A percentile compares a stretch with the other conserved stretches of the same genome.
Evolutionary conservation across 202 grass and related monocot species (phyloP).

Genomic region (Cymbopogon flexuosus): DNA sequence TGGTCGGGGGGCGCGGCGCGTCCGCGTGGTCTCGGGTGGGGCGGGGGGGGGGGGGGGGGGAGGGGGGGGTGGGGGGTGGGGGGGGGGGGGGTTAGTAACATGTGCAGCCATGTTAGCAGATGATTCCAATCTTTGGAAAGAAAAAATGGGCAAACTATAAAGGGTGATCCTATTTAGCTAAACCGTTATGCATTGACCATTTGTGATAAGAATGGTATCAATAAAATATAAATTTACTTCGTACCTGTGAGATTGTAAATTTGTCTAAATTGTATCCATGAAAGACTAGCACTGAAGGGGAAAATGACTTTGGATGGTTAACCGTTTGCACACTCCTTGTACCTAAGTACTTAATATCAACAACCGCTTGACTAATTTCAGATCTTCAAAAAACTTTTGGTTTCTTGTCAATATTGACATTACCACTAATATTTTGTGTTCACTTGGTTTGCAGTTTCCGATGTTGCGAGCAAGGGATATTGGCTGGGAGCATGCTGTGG

Average conservation of each 20-base stretch:
- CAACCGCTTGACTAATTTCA: conserved; percentile 1
- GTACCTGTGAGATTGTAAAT: conserved; percentile 4
- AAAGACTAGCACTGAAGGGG: conserved; percentile 1
- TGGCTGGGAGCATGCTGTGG: conserved; percentile 70
- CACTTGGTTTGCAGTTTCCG: conserved; percentile 31
- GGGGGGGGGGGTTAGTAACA: too few relatives aligned
- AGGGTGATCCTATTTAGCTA: background rate
- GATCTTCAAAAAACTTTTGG: conserved; percentile 2
- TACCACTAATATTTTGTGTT: background rate
- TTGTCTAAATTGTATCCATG: conserved; percentile 2
- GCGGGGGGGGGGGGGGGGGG: too few relatives aligned
- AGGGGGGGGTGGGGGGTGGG: too few relatives aligned
- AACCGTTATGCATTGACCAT: background rate
- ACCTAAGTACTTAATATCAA: background rate
- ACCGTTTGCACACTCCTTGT: background rate
- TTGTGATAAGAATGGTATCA: conserved; percentile 6
- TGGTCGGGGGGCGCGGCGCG: too few relatives aligned
- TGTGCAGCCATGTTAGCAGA: background rate
- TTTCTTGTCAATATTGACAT: conserved; percentile 8
- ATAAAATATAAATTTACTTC: background rate
- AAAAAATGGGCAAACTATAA: background rate
- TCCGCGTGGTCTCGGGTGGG: too few relatives aligned
- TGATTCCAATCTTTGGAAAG: background rate
- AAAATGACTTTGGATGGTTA: background rate
- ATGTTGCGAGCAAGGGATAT: conserved; percentile 51